These are phyloP conservation scores for Apocynum venetum DNA, from an alignment of 257 asterid genomes.

Conservation along the genomic window DNA sequence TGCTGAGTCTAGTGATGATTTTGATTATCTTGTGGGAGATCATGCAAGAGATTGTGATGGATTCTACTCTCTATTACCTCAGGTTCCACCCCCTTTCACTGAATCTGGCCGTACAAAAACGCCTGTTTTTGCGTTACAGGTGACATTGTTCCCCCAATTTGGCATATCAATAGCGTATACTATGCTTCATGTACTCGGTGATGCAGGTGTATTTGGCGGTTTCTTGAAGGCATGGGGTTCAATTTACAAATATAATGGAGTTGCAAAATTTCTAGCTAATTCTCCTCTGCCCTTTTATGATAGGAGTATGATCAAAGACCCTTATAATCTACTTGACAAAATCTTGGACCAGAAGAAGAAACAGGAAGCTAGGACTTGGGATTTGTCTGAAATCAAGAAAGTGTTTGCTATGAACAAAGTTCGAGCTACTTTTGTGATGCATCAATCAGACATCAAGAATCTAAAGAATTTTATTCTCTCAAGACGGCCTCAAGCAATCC, in stretches of 20 bases:
- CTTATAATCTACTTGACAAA: conserved; percentile 21
- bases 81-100: conserved; percentile 18
- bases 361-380: conserved; percentile 13
- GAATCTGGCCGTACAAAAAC: conserved; percentile 14
- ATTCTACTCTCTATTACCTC: conserved; percentile 38
- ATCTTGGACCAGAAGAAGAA: conserved; percentile 21
- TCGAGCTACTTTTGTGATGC: conserved; percentile 24
- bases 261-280: not conserved
- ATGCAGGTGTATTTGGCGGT: conserved; percentile 29
- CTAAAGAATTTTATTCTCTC: conserved; percentile 13
- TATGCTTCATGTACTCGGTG: conserved; percentile 37
- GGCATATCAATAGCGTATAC: conserved; percentile 46
- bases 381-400: conserved; percentile 19
- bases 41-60: conserved; percentile 31
- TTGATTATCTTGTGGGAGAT: conserved; percentile 26
- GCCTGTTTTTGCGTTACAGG: conserved; percentile 38
- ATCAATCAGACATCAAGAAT: not conserved
- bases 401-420: conserved; percentile 27
- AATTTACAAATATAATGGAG: conserved; percentile 7
- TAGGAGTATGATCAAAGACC: conserved; percentile 34
- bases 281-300: conserved; percentile 33
- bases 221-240: conserved; percentile 43
- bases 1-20: conserved; percentile 27
- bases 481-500: not conserved
- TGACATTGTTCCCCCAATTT: conserved; percentile 33